A percentile compares a stretch with the other conserved stretches of the same genome.
Evolutionary conservation across 768 basidiomycete species (phyloP).

Genomic region (Podaxis pistillaris): DNA sequence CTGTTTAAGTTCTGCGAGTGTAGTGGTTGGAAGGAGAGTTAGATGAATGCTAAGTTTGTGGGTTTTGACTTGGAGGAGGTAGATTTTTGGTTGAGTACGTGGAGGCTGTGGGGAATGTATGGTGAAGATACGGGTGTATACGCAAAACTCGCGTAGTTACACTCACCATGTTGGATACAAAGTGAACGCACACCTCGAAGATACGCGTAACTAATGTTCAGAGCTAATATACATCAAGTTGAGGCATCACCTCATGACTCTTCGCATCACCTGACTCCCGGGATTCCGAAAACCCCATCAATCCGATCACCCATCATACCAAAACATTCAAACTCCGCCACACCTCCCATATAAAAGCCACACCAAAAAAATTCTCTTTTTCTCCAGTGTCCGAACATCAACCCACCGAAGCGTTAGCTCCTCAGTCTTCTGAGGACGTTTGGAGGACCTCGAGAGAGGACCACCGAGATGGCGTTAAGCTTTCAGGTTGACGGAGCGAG

Average conservation of each 20-base stretch:
- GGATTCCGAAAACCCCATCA: background rate
- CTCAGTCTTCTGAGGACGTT: conserved; percentile 7
- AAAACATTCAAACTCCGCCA: conserved; percentile 28
- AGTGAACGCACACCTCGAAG: background rate
- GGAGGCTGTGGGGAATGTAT: conserved; percentile 39
- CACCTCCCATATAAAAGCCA: conserved; percentile 22
- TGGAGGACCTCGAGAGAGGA: conserved; percentile 7
- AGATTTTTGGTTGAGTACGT: conserved; percentile 56
- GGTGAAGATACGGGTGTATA: background rate
- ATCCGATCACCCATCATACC: conserved; percentile 2
- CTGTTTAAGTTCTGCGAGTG: conserved; percentile 57
- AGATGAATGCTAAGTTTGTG: conserved; percentile 69
- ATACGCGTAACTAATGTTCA: background rate
- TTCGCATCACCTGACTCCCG: conserved; percentile 11
- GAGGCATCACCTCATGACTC: background rate
- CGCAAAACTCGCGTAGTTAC: background rate
- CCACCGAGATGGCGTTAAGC: conserved; percentile 47
- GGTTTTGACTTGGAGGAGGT: conserved; percentile 69
- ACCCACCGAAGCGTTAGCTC: conserved; percentile 62
- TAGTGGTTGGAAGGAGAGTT: conserved; percentile 49
- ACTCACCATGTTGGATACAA: conserved; percentile 1
- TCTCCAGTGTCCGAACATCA: conserved; percentile 62
- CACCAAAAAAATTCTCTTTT: conserved; percentile 22
- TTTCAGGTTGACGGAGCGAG: conserved; percentile 83
- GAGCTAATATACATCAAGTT: background rate